A percentile compares a stretch with the other conserved stretches of the same genome.
These are phyloP conservation scores for Clarireedia hainanense DNA, from an alignment of 2,329 filamentous ascomycete genomes.

Conservation along the genomic window DNA sequence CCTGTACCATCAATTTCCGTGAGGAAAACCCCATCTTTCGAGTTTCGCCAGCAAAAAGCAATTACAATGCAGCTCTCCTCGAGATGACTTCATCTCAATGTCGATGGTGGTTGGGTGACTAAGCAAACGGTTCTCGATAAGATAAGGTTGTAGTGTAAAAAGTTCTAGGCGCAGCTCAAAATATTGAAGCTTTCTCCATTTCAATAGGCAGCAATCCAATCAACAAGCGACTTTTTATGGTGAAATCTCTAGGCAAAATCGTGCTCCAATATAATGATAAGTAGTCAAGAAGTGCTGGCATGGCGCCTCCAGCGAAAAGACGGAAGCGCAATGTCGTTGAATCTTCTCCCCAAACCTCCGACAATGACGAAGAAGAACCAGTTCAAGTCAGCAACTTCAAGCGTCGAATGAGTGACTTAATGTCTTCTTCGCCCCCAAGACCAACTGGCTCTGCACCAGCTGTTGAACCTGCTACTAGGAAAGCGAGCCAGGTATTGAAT, in stretches of 20 bases:
- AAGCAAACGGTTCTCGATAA: no score
- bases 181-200: not conserved
- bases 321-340: slow-evolving; percentile 47
- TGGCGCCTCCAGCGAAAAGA: slow-evolving; percentile 33
- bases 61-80: no score
- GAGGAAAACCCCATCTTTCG: no score
- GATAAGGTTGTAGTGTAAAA: no score
- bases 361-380: slow-evolving; percentile 41
- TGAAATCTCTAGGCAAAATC: not conserved
- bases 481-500: slow-evolving; percentile 18
- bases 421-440: slow-evolving; percentile 19
- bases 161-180: no score
- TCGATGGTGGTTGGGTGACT: no score
- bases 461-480: slow-evolving; percentile 2
- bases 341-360: slow-evolving; percentile 32
- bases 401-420: slow-evolving; percentile 15
- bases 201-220: not conserved
- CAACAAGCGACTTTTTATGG: not conserved
- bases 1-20: no score
- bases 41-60: no score
- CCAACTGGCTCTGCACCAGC: slow-evolving; percentile 3
- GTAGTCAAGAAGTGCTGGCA: slow-evolving; percentile 9
- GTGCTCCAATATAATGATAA: not conserved
- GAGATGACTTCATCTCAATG: no score
- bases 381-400: slow-evolving; percentile 11